Conservation (phyloP, 129 eudicot genomes). For the Chrysanthemum seticuspe region DNA sequence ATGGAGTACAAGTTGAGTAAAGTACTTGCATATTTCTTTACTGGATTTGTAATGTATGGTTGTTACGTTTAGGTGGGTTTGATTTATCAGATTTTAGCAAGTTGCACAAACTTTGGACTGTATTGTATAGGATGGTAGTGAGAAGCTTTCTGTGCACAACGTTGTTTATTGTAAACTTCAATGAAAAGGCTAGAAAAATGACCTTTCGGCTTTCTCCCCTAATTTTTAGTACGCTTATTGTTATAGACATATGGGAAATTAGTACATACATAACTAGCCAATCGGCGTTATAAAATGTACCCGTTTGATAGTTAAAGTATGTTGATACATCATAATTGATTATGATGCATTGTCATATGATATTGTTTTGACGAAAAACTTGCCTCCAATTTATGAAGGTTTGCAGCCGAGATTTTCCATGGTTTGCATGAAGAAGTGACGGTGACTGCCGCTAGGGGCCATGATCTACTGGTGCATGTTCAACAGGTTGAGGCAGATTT, state of each 20-base stretch:
- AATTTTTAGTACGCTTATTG: too few species aligned
- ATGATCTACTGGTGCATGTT: conserved; percentile 56
- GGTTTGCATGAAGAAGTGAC: conserved; percentile 89
- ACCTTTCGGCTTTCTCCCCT: too few species aligned
- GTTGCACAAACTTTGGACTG: too few species aligned
- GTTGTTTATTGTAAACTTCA: too few species aligned
- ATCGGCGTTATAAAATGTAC: too few species aligned
- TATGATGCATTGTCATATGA: too few species aligned
- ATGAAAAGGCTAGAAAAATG: too few species aligned
- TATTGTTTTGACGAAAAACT: conserved; percentile 1
- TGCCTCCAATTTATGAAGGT: conserved; percentile 46
- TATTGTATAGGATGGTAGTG: conserved; percentile 16
- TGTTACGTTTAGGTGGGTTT: conserved; percentile 18
- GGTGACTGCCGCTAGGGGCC: conserved; percentile 91
- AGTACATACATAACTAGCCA: too few species aligned
- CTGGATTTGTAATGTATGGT: background rate
- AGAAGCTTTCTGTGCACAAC: conserved; percentile 22
- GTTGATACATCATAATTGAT: too few species aligned
- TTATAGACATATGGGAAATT: too few species aligned
- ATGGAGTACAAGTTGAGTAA: conserved; percentile 6
- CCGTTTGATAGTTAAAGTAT: too few species aligned
- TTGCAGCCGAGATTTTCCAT: conserved; percentile 95
- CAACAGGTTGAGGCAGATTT: conserved; percentile 77
- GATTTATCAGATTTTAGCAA: conserved; percentile 13
- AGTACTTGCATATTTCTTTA: background rate